Percentiles rank a stretch among this genome's conserved stretches.
These are phyloP conservation scores for Colletotrichum falcatum DNA, from an alignment of 2,329 filamentous ascomycete species.

Conservation along the genomic window DNA sequence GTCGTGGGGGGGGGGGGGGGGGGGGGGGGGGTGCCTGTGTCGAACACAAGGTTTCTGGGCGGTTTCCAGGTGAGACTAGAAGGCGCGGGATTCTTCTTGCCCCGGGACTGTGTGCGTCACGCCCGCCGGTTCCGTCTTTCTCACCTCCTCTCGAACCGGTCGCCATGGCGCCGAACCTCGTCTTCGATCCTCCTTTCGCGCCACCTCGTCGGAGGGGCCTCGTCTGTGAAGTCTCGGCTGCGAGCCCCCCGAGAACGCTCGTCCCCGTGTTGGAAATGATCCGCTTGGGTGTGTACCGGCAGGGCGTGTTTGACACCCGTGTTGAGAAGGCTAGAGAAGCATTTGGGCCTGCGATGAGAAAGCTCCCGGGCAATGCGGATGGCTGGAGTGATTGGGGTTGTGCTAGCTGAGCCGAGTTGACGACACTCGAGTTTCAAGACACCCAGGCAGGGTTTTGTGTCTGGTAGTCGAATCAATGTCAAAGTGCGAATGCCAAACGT, in stretches of 20 bases:
- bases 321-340: conserved; percentile 45
- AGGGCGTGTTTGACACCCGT: conserved; percentile 49
- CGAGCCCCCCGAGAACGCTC: conserved; percentile 49
- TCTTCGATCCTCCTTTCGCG: conserved; percentile 47
- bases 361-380: conserved; percentile 47
- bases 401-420: conserved; percentile 45
- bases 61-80: background rate
- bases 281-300: conserved; percentile 46
- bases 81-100: conserved; percentile 36
- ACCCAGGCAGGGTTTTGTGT: conserved; percentile 33
- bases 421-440: background rate
- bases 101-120: conserved; percentile 50
- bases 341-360: conserved; percentile 46
- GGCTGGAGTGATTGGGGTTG: conserved; percentile 50
- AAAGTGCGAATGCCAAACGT: background rate
- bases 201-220: conserved; percentile 45
- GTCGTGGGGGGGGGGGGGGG: too few species aligned
- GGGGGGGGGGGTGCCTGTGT: too few species aligned
- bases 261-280: conserved; percentile 50
- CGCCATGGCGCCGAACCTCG: conserved; percentile 50
- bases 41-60: background rate
- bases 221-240: conserved; percentile 46
- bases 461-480: background rate
- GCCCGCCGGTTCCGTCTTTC: conserved; percentile 50
- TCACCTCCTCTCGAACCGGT: conserved; percentile 48